phyloP scores from a whole-genome alignment of 306 rosid species.

The Castanea sativa region DNA sequence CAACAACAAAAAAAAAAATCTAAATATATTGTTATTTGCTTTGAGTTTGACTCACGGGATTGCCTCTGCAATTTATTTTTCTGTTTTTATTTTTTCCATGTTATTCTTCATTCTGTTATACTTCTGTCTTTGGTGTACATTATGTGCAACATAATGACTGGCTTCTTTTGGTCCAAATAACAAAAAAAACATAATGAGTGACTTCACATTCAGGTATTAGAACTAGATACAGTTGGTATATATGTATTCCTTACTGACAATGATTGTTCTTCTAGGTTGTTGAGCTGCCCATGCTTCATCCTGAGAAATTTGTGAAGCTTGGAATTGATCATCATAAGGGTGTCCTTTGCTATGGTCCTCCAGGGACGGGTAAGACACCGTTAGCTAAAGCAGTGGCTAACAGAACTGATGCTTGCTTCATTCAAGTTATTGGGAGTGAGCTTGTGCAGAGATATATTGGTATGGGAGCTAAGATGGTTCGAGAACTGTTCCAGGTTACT shows the following conservation, averaged over 20 bases:
- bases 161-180: no score
- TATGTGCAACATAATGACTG: neutral
- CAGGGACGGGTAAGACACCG: slow-evolving; percentile 91
- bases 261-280: slow-evolving; percentile 59
- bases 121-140: neutral
- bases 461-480: slow-evolving; percentile 97
- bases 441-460: slow-evolving; percentile 95
- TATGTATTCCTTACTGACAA: slow-evolving; percentile 11
- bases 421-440: slow-evolving; percentile 95
- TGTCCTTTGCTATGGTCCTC: slow-evolving; percentile 97
- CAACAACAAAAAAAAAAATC: no score
- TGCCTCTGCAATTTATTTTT: no score
- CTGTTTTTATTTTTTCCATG: neutral
- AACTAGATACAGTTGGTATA: neutral
- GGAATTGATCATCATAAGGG: slow-evolving; percentile 99
- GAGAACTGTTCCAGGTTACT: slow-evolving; percentile 84
- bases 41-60: no score
- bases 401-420: slow-evolving; percentile 92
- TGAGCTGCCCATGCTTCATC: slow-evolving; percentile 98
- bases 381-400: slow-evolving; percentile 96
- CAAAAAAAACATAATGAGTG: neutral
- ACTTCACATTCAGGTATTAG: neutral
- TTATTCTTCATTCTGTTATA: neutral
- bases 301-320: slow-evolving; percentile 93
- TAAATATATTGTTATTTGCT: no score